A percentile compares a stretch with the other conserved stretches of the same genome.
phyloP scores from a whole-genome alignment of 805 yeast species.

The Ascoidea asiatica region DNA sequence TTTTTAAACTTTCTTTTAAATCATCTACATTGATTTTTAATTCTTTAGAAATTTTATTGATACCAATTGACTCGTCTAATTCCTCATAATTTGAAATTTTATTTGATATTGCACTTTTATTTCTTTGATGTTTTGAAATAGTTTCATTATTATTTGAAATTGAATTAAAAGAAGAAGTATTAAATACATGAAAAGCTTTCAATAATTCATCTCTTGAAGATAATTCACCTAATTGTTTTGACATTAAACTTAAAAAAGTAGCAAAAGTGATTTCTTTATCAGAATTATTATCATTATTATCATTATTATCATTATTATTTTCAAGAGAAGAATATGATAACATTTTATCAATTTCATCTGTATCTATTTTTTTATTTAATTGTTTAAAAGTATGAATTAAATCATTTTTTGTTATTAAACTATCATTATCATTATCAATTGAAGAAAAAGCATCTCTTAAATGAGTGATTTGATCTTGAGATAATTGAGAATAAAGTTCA shows the following conservation, averaged over 20 bases:
- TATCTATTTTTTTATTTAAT: constrained; percentile 32
- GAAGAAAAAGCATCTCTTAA: constrained; percentile 65
- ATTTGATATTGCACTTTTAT: neutral
- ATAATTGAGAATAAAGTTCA: constrained; percentile 23
- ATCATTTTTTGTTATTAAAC: constrained; percentile 41
- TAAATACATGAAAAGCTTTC: constrained; percentile 47
- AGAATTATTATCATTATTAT: too few relatives aligned
- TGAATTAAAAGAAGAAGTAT: constrained; percentile 10
- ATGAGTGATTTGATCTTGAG: constrained; percentile 49
- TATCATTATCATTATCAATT: constrained; percentile 75
- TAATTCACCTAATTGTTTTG: constrained; percentile 36
- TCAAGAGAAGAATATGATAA: constrained; percentile 15
- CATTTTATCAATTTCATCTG: constrained; percentile 36
- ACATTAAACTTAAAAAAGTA: constrained; percentile 50
- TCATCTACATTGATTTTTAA: constrained; percentile 33
- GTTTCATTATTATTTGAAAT: too few relatives aligned
- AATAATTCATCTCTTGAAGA: constrained; percentile 37
- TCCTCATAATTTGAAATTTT: neutral
- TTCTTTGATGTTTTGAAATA: neutral
- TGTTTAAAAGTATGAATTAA: constrained; percentile 38
- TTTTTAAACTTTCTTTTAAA: constrained; percentile 35
- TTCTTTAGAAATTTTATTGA: constrained; percentile 17
- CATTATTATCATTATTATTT: too few relatives aligned
- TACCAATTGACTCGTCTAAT: neutral
- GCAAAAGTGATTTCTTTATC: constrained; percentile 37